Evolutionary conservation across 2,329 filamentous ascomycete genomes (phyloP).

Genomic region (Clarireedia paspali): DNA sequence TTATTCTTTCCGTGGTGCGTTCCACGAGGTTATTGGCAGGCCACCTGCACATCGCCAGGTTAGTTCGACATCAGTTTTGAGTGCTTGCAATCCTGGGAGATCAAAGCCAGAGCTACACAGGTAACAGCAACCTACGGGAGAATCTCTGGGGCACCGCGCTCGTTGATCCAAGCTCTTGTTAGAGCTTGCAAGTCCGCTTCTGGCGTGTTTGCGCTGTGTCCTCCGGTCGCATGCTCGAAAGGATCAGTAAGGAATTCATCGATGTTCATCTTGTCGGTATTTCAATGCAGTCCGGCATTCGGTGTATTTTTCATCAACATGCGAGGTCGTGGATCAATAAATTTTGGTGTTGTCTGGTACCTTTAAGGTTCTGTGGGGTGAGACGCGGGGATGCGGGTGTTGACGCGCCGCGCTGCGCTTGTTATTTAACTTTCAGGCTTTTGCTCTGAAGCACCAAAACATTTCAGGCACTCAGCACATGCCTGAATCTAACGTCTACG

Average conservation of each 20-base stretch:
- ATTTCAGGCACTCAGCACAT: too few species aligned
- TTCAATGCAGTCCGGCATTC: not conserved
- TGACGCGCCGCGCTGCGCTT: too few species aligned
- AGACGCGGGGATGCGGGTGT: too few species aligned
- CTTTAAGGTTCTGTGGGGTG: too few species aligned
- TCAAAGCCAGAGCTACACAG: slow-evolving; percentile 18
- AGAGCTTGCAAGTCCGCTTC: slow-evolving; percentile 70
- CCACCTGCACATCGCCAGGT: slow-evolving; percentile 39
- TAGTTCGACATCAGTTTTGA: not conserved
- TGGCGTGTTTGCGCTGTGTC: slow-evolving; percentile 59
- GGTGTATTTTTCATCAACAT: too few species aligned
- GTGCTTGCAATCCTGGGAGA: not conserved
- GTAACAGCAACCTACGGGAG: slow-evolving; percentile 48
- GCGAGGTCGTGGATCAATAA: too few species aligned
- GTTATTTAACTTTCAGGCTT: too few species aligned
- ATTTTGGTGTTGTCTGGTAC: too few species aligned
- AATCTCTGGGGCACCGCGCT: slow-evolving; percentile 84
- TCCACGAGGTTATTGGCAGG: slow-evolving; percentile 69
- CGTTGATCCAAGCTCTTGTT: slow-evolving; percentile 88
- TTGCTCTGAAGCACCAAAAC: too few species aligned
- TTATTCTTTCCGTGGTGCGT: slow-evolving; percentile 66
- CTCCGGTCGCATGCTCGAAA: slow-evolving; percentile 11
- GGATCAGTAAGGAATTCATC: slow-evolving; percentile 47
- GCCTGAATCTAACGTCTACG: too few species aligned
- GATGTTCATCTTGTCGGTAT: not conserved